Percentiles rank a stretch among this genome's conserved stretches.
These are phyloP conservation scores for Pythium vanterpoolii DNA, from an alignment of 352 stramenopile species.

Conservation along the genomic window DNA sequence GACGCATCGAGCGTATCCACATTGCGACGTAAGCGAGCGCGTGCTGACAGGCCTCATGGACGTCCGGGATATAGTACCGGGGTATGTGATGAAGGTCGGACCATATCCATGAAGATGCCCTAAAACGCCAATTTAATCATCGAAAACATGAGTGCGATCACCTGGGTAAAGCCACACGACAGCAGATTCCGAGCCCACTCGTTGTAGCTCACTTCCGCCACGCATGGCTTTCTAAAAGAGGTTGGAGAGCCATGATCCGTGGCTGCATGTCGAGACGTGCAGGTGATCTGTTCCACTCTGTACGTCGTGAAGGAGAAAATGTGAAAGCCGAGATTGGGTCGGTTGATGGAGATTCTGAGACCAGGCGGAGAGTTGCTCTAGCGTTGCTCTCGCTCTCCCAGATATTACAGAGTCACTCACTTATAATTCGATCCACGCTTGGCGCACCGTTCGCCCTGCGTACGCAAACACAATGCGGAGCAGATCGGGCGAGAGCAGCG, in stretches of 20 bases:
- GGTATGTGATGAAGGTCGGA: neutral
- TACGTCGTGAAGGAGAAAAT: too few relatives aligned
- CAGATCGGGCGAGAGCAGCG: neutral
- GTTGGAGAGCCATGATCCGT: neutral
- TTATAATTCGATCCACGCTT: slow-evolving; percentile 2
- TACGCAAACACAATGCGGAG: slow-evolving; percentile 1
- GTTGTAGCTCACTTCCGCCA: neutral
- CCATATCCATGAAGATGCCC: neutral
- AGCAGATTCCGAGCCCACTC: neutral
- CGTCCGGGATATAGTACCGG: neutral
- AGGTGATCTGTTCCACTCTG: too few relatives aligned
- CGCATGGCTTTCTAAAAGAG: neutral
- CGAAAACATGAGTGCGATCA: neutral
- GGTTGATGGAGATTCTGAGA: too few relatives aligned
- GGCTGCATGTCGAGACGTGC: neutral
- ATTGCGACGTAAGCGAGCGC: neutral
- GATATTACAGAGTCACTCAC: neutral
- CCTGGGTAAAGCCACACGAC: neutral
- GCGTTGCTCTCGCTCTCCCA: too few relatives aligned
- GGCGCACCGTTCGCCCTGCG: neutral
- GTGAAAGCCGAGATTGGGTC: neutral
- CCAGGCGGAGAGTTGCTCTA: too few relatives aligned
- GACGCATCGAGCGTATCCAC: neutral
- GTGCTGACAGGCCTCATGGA: neutral
- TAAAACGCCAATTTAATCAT: neutral